Evolutionary conservation across 202 grass and related monocot genomes (phyloP).

Genomic region (Eragrostis tef): DNA sequence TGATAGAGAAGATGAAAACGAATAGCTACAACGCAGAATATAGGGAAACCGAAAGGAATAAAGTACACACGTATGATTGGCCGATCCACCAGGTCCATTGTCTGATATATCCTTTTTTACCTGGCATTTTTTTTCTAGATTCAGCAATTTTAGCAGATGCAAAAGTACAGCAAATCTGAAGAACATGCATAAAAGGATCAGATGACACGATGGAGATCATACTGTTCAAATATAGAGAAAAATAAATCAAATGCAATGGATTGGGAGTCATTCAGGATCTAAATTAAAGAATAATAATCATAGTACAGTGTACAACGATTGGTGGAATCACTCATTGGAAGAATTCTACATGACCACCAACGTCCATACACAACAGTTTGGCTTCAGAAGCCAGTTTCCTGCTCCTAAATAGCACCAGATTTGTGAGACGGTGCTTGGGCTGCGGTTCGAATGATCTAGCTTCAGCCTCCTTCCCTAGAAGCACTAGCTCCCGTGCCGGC

Average conservation of each 20-base stretch:
- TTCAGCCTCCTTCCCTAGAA: conserved; percentile 60
- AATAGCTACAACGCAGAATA: background rate
- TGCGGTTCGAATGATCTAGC: conserved; percentile 71
- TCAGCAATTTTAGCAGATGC: background rate
- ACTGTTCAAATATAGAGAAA: conserved; percentile 9
- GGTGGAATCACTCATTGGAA: conserved; percentile 64
- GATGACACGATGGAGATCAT: background rate
- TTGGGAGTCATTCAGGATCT: conserved; percentile 28
- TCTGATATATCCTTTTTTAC: background rate
- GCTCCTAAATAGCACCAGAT: conserved; percentile 71
- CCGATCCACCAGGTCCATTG: conserved; percentile 2
- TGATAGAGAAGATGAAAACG: background rate
- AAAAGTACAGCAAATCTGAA: conserved; percentile 19
- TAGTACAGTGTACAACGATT: conserved; percentile 45
- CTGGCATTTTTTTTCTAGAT: background rate
- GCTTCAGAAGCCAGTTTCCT: conserved; percentile 78
- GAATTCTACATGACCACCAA: conserved; percentile 92
- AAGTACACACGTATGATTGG: background rate
- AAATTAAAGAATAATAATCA: conserved; percentile 59
- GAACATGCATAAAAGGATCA: conserved; percentile 2
- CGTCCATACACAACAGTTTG: conserved; percentile 83
- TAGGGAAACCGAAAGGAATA: background rate
- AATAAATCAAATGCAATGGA: background rate
- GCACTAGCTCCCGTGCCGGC: conserved; percentile 67
- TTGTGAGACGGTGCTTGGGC: conserved; percentile 74